Evolutionary conservation across 1,139 yeast genomes (phyloP).

Genomic region (Blastobotrys niveus): DNA sequence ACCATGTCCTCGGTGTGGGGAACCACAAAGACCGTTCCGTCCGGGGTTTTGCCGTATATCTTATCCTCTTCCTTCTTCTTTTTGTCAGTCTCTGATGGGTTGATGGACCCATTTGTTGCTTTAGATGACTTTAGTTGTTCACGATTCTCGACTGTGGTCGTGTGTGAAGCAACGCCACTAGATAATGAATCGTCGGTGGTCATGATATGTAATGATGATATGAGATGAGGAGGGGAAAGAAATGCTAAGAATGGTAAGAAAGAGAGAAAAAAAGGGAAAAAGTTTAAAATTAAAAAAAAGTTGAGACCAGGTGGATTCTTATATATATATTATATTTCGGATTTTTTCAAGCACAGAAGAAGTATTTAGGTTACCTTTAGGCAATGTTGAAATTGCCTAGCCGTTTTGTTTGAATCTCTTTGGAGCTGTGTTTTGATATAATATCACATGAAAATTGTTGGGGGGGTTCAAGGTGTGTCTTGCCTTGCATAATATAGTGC

Average conservation of each 20-base stretch:
- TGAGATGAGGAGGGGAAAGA: not conserved
- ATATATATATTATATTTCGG: too few relatives aligned
- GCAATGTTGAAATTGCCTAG: too few relatives aligned
- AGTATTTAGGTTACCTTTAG: too few relatives aligned
- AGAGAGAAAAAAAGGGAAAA: not conserved
- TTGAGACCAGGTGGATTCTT: not conserved
- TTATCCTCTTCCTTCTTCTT: not conserved
- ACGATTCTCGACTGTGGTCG: conserved; percentile 1
- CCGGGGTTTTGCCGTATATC: conserved; percentile 27
- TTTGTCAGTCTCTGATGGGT: not conserved
- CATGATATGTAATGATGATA: not conserved
- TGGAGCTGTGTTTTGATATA: not conserved
- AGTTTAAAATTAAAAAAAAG: not conserved
- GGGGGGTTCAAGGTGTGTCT: too few relatives aligned
- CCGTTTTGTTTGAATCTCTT: too few relatives aligned
- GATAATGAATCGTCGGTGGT: not conserved
- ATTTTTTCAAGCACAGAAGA: too few relatives aligned
- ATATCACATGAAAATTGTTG: conserved; percentile 8
- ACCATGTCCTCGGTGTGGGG: conserved; percentile 88
- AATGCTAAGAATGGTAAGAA: not conserved
- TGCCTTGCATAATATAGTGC: too few relatives aligned
- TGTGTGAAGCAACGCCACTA: not conserved
- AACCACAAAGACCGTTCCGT: conserved; percentile 46
- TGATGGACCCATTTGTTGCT: not conserved
- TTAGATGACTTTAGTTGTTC: not conserved